phyloP scores from a whole-genome alignment of 2,329 filamentous ascomycete genomes.

The Chaetomiaceae sp. region DNA sequence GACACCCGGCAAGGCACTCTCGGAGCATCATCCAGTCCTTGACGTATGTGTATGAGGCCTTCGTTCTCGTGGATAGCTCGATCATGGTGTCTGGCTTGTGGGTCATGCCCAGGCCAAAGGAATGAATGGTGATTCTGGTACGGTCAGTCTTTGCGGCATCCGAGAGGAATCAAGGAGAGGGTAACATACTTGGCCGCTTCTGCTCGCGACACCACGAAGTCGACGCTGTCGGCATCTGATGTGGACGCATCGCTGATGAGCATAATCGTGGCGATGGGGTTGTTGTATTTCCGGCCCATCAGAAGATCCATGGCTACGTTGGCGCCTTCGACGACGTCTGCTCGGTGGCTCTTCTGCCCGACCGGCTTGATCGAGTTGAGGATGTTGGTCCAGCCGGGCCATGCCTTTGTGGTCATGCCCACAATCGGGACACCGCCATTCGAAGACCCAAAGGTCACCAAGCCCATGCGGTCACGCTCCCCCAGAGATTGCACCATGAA shows the following conservation, averaged over 20 bases:
- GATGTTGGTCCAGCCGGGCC: slow-evolving; percentile 86
- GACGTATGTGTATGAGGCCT: slow-evolving; percentile 95
- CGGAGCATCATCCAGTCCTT: slow-evolving; percentile 99
- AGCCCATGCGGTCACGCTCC: slow-evolving; percentile 90
- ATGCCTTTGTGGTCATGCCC: slow-evolving; percentile 95
- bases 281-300: slow-evolving; percentile 96
- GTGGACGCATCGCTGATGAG: slow-evolving; percentile 97
- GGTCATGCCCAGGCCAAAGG: slow-evolving; percentile 91
- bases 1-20: slow-evolving; percentile 88
- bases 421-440: slow-evolving; percentile 90
- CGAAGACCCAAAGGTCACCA: slow-evolving; percentile 95
- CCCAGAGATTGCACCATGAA: slow-evolving; percentile 89
- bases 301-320: slow-evolving; percentile 98
- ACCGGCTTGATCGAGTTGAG: slow-evolving; percentile 85
- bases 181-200: slow-evolving; percentile 85
- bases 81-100: slow-evolving; percentile 99
- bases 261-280: slow-evolving; percentile 90
- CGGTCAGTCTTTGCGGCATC: slow-evolving; percentile 24
- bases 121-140: slow-evolving; percentile 84
- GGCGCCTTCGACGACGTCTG: slow-evolving; percentile 94
- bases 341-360: slow-evolving; percentile 92
- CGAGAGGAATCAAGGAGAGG: not conserved
- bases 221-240: slow-evolving; percentile 88
- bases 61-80: slow-evolving; percentile 88
- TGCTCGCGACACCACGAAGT: slow-evolving; percentile 94